Base-by-base conservation (phyloP, 768 basidiomycete species). In the Lenzites betulinus region DNA sequence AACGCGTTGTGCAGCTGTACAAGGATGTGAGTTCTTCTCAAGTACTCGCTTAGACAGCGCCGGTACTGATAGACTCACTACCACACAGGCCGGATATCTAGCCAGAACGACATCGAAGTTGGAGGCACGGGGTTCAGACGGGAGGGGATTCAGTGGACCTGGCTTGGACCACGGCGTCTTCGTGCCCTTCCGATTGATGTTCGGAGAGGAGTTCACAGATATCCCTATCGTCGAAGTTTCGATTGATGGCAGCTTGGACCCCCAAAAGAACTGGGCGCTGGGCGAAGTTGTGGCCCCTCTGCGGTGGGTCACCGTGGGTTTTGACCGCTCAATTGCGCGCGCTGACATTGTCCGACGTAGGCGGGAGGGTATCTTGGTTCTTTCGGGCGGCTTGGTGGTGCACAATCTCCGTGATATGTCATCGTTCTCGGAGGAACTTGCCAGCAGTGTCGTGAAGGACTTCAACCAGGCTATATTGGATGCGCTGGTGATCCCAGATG, bases 101-200 rank as follows among this genome's bases (percentile, higher is more conserved):
- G 84, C 86, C 2, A 81, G 85, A 23, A 76, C 81, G 7, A 79
- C 80, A 7, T 67, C 76, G 7, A 78, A 72, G 50, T 64, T 69
- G 0, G 89, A 92, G 69, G 49, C 77, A 20, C 82, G 89, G 15
- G 89, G 89, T 2, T 65, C 70, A 56, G 89, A 91, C 63, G 90
- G 89, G 11, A 75, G 88, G 20, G 87, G 88, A 0, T 86, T 83
- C 67, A 48, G 66, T 47, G 87, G 86, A 0, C 82, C 87, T 0
- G 90, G 89, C 7, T 73, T 91, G 0, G 89, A 91, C 67, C 89
- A 91, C 66, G 91, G 90, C 23, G 89, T 92, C 46, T 92, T 92
- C 69, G 77, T 93, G 13, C 91, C 91, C 2, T 90, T 92, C 78
- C 77, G 79, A 46, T 69, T 87, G 60, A 92, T 92, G 90, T 92